A percentile compares a stretch with the other conserved stretches of the same genome.
Evolutionary conservation across 1,139 yeast genomes (phyloP).

Genomic region (Candida albicans): DNA sequence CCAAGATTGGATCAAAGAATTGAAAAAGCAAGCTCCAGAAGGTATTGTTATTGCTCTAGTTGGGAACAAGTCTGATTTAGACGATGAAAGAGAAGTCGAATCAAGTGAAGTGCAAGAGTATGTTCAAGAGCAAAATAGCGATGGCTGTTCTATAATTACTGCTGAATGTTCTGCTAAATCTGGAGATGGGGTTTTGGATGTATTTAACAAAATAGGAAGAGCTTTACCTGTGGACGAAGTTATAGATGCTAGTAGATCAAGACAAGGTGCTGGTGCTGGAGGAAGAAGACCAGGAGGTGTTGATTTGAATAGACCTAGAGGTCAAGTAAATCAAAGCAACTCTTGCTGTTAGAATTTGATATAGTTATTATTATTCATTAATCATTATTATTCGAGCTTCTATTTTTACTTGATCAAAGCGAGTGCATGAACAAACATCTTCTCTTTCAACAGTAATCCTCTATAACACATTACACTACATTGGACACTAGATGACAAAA

Average conservation of each 20-base stretch:
- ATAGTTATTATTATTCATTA: background rate
- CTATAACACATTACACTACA: too few species aligned
- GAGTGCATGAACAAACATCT: too few species aligned
- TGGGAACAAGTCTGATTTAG: conserved; percentile 83
- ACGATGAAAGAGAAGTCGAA: conserved; percentile 49
- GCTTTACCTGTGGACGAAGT: conserved; percentile 41
- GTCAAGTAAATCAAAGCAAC: conserved; percentile 22
- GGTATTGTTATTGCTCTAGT: conserved; percentile 84
- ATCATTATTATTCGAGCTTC: background rate
- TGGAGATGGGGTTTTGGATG: conserved; percentile 48
- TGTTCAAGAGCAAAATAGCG: conserved; percentile 29
- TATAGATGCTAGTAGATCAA: conserved; percentile 28
- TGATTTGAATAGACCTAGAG: conserved; percentile 36
- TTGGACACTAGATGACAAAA: too few species aligned
- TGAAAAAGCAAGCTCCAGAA: conserved; percentile 85
- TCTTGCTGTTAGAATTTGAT: conserved; percentile 28
- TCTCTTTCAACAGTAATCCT: too few species aligned
- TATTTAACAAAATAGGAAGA: conserved; percentile 44
- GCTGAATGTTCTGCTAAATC: conserved; percentile 49
- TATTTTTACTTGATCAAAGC: background rate
- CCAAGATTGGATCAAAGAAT: conserved; percentile 93
- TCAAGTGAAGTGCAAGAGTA: conserved; percentile 38
- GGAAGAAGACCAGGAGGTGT: conserved; percentile 37
- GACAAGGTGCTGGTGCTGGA: conserved; percentile 22
- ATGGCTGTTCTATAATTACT: conserved; percentile 23